Conservation (phyloP, 2,329 filamentous ascomycete species). For the Neurospora sp. region DNA sequence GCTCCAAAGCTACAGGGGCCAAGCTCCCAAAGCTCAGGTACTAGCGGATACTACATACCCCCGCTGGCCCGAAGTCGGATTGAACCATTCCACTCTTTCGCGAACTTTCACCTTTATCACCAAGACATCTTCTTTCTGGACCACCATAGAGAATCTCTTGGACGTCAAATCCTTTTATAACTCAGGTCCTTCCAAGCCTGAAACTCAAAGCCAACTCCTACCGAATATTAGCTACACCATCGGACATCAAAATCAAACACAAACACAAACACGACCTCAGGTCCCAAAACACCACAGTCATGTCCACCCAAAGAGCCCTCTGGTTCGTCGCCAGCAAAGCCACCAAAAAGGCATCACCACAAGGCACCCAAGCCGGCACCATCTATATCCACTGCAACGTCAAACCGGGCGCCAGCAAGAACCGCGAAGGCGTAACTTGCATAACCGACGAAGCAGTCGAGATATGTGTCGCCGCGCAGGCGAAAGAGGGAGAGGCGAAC, state of each 20-base stretch:
- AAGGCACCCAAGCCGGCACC: slow-evolving; percentile 21
- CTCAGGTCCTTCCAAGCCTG: no score
- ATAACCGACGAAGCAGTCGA: slow-evolving; percentile 50
- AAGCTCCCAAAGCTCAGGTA: not conserved
- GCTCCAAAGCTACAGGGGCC: not conserved
- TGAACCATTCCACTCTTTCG: not conserved
- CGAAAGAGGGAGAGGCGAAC: slow-evolving; percentile 60
- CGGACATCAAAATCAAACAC: no score
- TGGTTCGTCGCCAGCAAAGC: slow-evolving; percentile 32
- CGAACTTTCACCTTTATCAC: not conserved
- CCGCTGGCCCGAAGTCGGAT: not conserved
- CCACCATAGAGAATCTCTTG: no score
- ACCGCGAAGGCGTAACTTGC: slow-evolving; percentile 49
- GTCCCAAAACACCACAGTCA: no score
- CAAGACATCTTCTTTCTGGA: no score
- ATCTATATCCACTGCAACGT: slow-evolving; percentile 57
- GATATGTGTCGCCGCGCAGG: slow-evolving; percentile 55
- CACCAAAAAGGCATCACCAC: slow-evolving; percentile 32
- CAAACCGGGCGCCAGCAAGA: slow-evolving; percentile 54
- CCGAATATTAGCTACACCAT: no score
- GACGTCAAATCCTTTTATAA: no score
- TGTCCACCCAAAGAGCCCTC: slow-evolving; percentile 14
- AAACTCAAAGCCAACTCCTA: no score
- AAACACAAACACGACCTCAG: no score
- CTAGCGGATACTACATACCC: not conserved